Evolutionary conservation across 495 filamentous ascomycete genomes (phyloP).

Genomic region (Trichoderma virens): DNA sequence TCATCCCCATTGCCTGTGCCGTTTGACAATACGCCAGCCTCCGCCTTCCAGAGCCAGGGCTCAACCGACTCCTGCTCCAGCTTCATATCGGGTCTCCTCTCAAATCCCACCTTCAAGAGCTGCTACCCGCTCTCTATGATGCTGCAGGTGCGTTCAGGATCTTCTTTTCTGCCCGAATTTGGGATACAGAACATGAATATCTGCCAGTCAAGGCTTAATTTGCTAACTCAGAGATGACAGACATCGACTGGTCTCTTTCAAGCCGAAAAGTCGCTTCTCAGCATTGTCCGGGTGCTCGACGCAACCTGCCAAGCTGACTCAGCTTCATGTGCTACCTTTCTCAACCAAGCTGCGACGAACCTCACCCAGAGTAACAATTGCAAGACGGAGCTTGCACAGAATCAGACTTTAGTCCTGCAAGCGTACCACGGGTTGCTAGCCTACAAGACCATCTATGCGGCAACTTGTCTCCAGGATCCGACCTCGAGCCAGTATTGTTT

Average conservation of each 20-base stretch:
- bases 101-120: slow-evolving; percentile 51
- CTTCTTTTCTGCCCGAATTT: background rate
- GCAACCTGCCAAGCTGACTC: slow-evolving; percentile 59
- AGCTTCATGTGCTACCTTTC: slow-evolving; percentile 47
- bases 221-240: slow-evolving; percentile 30
- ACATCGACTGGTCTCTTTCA: slow-evolving; percentile 64
- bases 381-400: slow-evolving; percentile 54
- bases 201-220: background rate
- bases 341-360: slow-evolving; percentile 50
- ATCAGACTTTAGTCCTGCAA: slow-evolving; percentile 62
- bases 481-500: slow-evolving; percentile 59
- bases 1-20: slow-evolving; percentile 49
- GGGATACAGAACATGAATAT: background rate
- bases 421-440: slow-evolving; percentile 66
- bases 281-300: slow-evolving; percentile 63
- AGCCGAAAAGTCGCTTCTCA: slow-evolving; percentile 52
- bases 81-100: slow-evolving; percentile 63
- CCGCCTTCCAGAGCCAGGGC: slow-evolving; percentile 52
- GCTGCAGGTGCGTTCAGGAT: slow-evolving; percentile 50
- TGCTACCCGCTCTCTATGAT: slow-evolving; percentile 73
- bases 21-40: slow-evolving; percentile 62
- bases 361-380: slow-evolving; percentile 56
- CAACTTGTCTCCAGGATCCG: slow-evolving; percentile 61
- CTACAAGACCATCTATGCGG: slow-evolving; percentile 70
- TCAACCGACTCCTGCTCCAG: slow-evolving; percentile 43